Evolutionary conservation across 345 rosid genomes (phyloP), one percentile per base, ranked within the genome.

Genomic region (Corchorus olitorius): DNA sequence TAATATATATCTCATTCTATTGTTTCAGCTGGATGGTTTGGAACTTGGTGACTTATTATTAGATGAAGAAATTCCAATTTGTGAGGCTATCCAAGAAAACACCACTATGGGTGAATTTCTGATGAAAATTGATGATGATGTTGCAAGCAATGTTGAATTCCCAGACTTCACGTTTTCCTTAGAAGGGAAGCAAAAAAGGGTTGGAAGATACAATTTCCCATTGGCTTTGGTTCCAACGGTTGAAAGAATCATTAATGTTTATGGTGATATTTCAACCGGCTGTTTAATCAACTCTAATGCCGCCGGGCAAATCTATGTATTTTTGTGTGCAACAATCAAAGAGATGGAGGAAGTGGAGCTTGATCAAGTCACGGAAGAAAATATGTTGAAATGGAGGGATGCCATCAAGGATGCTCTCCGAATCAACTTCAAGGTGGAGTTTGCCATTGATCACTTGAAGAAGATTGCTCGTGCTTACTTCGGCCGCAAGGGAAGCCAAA

Each of bases 361-460:
- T 10, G 16, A 39, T 53, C 14, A 75, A 37, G 64, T 75, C 2
- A 65, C 72, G 0, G 43, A 65, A 41, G 46, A 22, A 37, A 64
- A 39, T 22, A 13, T 75, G 53, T 55, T 75, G 39, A 53, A 37
- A 43, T 75, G 78, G 78, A 52, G 78, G 8, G 78, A 75, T 16
- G 71, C 78, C 0, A 75, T 75, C 70, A 75, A 75, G 50, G 78
- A 64, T 39, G 78, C 78, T 19, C 53, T 37, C 48, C 35, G 63
- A 3, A 52, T 65, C 5, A 34, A 65, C 0, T 75, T 65, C 39
- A 49, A 75, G 19, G 78, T 64, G 2, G 62, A 41, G 4, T 75
- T 75, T 64, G 78, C 78, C 5, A 52, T 64, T 72, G 1, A 33
- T 0, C 78, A 64, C 16, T 33, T 75, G 72, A 75, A 65, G 53